Base-by-base conservation (phyloP, 768 basidiomycete species). In the Serendipita sp. region DNA sequence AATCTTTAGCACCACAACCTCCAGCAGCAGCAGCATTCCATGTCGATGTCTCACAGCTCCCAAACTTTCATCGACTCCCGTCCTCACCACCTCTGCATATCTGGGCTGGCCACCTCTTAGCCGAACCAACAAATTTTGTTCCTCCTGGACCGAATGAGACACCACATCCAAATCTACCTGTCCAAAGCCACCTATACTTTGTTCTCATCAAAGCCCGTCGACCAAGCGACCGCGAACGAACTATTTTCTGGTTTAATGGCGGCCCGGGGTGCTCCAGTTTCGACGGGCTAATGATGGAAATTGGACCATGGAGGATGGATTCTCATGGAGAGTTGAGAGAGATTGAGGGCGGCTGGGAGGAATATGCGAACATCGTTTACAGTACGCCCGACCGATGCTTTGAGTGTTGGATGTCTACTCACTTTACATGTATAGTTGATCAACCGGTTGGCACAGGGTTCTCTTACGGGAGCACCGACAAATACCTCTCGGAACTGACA, bases 201-300 rank as follows among this genome's bases (percentile, higher is more conserved):
- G 82, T 95, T 63, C 79, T 98, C 74, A 76, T 92, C 42, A 90
- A 93, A 72, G 90, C 92, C 53, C 79, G 91, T 61, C 80, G 90
- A 65, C 77, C 78, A 20, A 91, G 93, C n/a, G 95, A 98, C 69
- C 90, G 81, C 72, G 85, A 93, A 71, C 76, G 95, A 38, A 73
- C 97, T 7, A 80, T 98, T 69, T 90, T 98, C 69, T 99, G 96
- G 96, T 93, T 98, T 70, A 97, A 97, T 73, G 93, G 92, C 20
- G 95, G 95, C 1, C 95, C 95, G 20, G 96, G 96, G 30, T 98
- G 96, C 72, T 96, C 93, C 0, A 92, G 90, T 0, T 97, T 98
- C 70, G 95, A 98, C 68, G 95, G 95, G 2, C 79, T 93, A 17
- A 87, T 98, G 86, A 94, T 98, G 91, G 95, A 98, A 68, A 78